Conservation (phyloP, 495 filamentous ascomycete species). For the Evernia prunastri region DNA sequence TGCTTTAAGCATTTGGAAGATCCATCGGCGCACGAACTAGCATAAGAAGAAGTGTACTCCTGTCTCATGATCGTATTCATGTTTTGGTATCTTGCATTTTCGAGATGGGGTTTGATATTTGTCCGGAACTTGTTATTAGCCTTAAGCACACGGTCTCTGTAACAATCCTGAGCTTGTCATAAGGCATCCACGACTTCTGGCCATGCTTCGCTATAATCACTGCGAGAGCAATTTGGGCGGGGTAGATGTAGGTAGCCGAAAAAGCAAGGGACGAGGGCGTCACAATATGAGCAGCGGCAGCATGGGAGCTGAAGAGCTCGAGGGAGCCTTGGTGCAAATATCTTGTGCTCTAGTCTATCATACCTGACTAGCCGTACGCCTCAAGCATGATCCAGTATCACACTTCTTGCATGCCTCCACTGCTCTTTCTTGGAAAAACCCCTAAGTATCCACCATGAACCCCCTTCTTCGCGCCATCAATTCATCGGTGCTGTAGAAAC, state of each 20-base stretch:
- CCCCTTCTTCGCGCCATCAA: not conserved
- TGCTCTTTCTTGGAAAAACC: not conserved
- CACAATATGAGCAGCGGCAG: not conserved
- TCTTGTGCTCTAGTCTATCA: not conserved
- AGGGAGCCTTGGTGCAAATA: not conserved
- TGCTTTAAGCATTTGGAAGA: too few species aligned
- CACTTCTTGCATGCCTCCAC: not conserved
- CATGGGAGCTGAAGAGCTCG: not conserved
- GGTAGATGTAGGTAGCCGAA: not conserved
- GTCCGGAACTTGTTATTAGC: not conserved
- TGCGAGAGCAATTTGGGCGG: not conserved
- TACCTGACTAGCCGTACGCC: not conserved
- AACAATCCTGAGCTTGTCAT: not conserved
- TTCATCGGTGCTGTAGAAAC: not conserved
- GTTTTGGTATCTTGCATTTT: too few species aligned
- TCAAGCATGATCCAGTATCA: not conserved
- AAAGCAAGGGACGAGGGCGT: not conserved
- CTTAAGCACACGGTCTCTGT: not conserved
- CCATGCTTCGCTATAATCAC: not conserved
- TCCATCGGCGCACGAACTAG: too few species aligned
- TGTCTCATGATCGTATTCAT: too few species aligned
- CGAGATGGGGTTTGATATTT: not conserved
- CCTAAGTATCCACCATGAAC: not conserved
- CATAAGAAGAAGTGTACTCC: too few species aligned
- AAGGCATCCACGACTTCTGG: not conserved